Conservation (phyloP, 768 basidiomycete genomes). For the Amanita polypyramis region DNA sequence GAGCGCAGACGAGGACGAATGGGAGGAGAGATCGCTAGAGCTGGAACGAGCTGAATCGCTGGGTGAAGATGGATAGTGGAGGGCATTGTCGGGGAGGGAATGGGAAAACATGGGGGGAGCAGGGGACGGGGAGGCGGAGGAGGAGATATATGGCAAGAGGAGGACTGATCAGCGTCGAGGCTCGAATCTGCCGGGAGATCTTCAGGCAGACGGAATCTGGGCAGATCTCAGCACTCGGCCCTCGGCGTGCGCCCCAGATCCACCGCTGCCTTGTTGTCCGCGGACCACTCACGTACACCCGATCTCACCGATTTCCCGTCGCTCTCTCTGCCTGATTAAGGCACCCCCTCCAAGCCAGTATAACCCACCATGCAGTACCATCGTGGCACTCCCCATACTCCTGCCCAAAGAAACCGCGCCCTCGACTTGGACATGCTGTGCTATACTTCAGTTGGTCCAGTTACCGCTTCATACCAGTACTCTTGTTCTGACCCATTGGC, state of each 20-base stretch:
- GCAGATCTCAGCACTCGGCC: constrained; percentile 10
- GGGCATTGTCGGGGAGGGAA: background rate
- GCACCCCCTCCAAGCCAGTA: background rate
- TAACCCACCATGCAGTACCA: background rate
- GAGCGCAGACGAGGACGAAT: background rate
- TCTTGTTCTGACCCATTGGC: background rate
- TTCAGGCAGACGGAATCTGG: constrained; percentile 8
- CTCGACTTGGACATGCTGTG: background rate
- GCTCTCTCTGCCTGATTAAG: background rate
- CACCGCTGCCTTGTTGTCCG: background rate
- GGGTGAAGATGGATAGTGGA: constrained; percentile 10
- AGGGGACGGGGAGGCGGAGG: background rate
- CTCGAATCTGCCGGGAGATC: constrained; percentile 11
- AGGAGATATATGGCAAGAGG: background rate
- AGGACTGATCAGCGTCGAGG: constrained; percentile 14
- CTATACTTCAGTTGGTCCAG: background rate
- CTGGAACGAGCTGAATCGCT: constrained; percentile 7
- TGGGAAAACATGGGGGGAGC: constrained; percentile 7
- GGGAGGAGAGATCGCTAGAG: background rate
- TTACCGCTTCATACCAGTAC: background rate
- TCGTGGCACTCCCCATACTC: background rate
- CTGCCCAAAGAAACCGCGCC: background rate
- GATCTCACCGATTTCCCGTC: constrained; percentile 2
- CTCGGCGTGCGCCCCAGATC: constrained; percentile 2
- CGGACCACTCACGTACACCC: background rate